Evolutionary conservation across 305 asterid genomes (phyloP), one percentile per base, ranked within the genome.

Genomic region (Caryopteris hybrid): DNA sequence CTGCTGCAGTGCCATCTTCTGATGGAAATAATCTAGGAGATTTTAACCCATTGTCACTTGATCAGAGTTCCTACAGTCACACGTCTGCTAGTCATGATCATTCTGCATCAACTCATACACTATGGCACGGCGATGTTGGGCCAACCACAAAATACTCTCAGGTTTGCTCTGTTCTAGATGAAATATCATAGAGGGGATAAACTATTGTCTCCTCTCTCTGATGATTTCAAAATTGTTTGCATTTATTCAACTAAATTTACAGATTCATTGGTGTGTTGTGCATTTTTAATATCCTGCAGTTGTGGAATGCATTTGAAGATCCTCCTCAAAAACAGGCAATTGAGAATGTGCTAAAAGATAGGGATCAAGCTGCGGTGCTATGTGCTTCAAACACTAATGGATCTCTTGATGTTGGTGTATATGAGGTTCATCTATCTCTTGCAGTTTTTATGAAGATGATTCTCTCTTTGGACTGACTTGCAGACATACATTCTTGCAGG

Each of bases 281-380:
- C 43, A 48, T 59, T 56, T 14, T 14, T 43, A 22, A n/a, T 73
- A 48, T 73, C 61, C 59, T 77, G 76, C 85, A 87, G 95, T 56
- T 76, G 25, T 87, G 95, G 95, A 84, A 75, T 76, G 86, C 87
- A 36, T 88, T 84, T 64, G 85, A 81, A 66, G 80, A 79, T 67
- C 77, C 82, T 70, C 64, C 61, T 45, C 80, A 61, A 42, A 64
- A 65, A 27, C 76, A 69, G 65, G 56, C 73, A 39, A 46, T 68
- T 27, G 76, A 72, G 54, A 50, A 70, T 50, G 56, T 64, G 64
- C 73, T 59, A 10, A 73, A 65, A 58, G 80, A 50, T 45, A 69
- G n/a, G n/a, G n/a, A 72, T 64, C 79, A 66, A 59, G 86, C 58
- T 55, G 69, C 70, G 17, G 70, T 55, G 51, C 75, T n/a, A n/a